Percentiles rank a stretch among this genome's conserved stretches.
phyloP scores from a whole-genome alignment of 495 filamentous ascomycete genomes.

The Astrothelium subdiscretum region DNA sequence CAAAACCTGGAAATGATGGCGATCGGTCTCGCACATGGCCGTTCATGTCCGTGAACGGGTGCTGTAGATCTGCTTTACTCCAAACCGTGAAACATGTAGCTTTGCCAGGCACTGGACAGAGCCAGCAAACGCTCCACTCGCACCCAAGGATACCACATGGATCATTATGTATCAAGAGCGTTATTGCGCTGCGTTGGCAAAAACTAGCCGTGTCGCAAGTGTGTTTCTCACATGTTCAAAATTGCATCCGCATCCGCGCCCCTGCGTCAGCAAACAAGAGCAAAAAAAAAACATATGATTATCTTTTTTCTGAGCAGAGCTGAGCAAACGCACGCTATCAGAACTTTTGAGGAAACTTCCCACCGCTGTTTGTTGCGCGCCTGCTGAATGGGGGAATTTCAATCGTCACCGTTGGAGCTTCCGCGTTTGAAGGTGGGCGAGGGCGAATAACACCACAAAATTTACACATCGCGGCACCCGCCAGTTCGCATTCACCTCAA shows the following conservation, averaged over 20 bases:
- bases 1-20: background rate
- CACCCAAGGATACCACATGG: background rate
- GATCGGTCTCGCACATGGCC: constrained; percentile 2
- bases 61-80: background rate
- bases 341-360: background rate
- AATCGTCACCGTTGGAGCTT: background rate
- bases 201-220: background rate
- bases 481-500: background rate
- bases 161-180: background rate
- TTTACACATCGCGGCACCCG: background rate
- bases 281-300: background rate
- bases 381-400: background rate
- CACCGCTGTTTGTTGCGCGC: background rate
- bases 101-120: background rate
- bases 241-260: background rate
- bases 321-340: background rate
- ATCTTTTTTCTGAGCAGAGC: background rate
- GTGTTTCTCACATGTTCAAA: background rate
- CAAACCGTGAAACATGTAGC: background rate
- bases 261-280: background rate
- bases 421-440: background rate
- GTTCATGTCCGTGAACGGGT: background rate
- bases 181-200: background rate
- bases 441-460: background rate
- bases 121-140: background rate